phyloP scores from a whole-genome alignment of 352 stramenopile species.

The Sclerospora graminicola region DNA sequence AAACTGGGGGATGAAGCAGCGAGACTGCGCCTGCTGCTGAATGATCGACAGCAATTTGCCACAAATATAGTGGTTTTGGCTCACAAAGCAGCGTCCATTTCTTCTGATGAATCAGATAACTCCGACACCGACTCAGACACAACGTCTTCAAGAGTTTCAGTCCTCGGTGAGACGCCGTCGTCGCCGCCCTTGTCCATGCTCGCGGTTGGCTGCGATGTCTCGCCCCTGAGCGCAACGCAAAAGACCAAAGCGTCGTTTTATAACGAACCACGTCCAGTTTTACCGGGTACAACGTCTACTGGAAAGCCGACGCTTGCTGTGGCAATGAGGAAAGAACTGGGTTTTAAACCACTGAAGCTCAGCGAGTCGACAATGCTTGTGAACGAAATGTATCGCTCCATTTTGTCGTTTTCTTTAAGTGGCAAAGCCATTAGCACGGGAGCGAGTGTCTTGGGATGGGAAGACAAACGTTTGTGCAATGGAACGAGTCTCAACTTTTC shows the following conservation, averaged over 20 bases:
- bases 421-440: constrained; percentile 36
- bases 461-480: constrained; percentile 50
- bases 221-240: constrained; percentile 7
- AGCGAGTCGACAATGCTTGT: constrained; percentile 25
- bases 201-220: constrained; percentile 22
- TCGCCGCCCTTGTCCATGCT: constrained; percentile 4
- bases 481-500: constrained; percentile 51
- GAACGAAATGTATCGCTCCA: constrained; percentile 34
- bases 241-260: constrained; percentile 25
- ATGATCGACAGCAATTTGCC: constrained; percentile 32
- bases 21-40: constrained; percentile 31
- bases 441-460: constrained; percentile 47
- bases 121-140: constrained; percentile 21
- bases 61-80: constrained; percentile 20
- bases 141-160: constrained; percentile 8
- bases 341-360: constrained; percentile 31
- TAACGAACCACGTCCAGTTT: constrained; percentile 22
- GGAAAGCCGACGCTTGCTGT: constrained; percentile 19
- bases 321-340: constrained; percentile 32
- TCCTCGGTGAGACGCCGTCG: constrained; percentile 8
- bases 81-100: constrained; percentile 7
- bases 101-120: constrained; percentile 12
- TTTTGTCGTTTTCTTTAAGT: constrained; percentile 44
- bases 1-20: constrained; percentile 31
- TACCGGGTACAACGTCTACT: constrained; percentile 15